Evolutionary conservation across 176 grass and related monocot species (phyloP), one percentile per base, ranked within the genome.

Genomic region (Musa acuminata): DNA sequence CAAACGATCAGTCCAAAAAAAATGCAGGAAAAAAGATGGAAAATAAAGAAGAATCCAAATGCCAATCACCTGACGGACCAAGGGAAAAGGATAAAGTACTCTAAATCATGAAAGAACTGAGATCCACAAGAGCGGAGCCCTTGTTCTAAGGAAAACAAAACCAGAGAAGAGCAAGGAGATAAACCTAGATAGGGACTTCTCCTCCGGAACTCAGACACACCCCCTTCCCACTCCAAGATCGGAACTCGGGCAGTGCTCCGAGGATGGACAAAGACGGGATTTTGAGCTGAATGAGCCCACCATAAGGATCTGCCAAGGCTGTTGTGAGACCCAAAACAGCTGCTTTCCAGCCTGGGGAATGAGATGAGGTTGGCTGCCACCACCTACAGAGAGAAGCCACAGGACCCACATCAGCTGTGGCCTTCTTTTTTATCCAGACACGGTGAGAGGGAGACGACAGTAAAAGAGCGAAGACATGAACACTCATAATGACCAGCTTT

Each of bases 301-400:
- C 67, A 69, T 11, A 43, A 17, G 26, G 29, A 69, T 69, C 29
- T 29, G 13, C 13, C 4, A 43, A 8, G 25, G 12, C 67, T 48
- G 16, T 50, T 69, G 26, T 49, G 25, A 24, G 67, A 17, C 67
- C 67, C 21, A 26, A 57, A 74, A 10, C 24, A 57, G 53, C 21
- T 57, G 24, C 49, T 75, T 75, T 75, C 72, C 72, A 75, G 72
- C 25, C 72, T 75, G 72, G 48, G 35, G 16, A 71, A 71, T 35
- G 72, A 22, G 20, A n/a, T 75, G 26, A 75, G 17, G 72, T 54
- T 60, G 72, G 72, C 72, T 60, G 54, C 26, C 72, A 59, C 17
- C 7, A 21, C 53, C 14, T 71, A 21, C 69, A 58, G 35, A 43
- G 35, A 43, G 35, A 43, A 43, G 35, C 35, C 35, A 6, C 35